A percentile compares a stretch with the other conserved stretches of the same genome.
Evolutionary conservation across 1,284 basidiomycete species (phyloP).

Genomic region (Porodaedalea pini): DNA sequence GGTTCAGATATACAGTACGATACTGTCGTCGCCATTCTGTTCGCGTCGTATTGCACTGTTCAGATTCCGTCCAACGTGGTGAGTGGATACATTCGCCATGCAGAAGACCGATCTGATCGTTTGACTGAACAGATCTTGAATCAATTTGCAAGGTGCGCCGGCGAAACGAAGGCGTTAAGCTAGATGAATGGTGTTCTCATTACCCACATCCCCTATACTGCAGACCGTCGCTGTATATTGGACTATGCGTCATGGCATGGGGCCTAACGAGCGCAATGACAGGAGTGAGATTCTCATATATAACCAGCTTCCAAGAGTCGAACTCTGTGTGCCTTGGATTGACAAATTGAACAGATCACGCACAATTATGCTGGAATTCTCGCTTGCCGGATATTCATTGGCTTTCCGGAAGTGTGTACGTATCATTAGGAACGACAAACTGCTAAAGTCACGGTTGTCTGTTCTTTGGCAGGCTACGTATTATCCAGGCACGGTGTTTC

Average conservation of each 20-base stretch:
- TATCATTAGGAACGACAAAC: neutral
- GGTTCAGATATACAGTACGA: constrained; percentile 14
- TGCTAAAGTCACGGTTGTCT: neutral
- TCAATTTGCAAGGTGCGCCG: constrained; percentile 43
- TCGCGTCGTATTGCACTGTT: constrained; percentile 8
- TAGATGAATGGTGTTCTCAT: neutral
- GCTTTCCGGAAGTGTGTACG: constrained; percentile 22
- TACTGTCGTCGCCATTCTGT: constrained; percentile 14
- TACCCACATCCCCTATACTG: too few relatives aligned
- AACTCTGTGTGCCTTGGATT: too few relatives aligned
- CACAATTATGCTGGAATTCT: constrained; percentile 26
- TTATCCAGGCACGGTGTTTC: constrained; percentile 23
- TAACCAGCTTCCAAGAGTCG: too few relatives aligned
- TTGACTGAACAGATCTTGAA: constrained; percentile 42
- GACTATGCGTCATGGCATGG: constrained; percentile 26
- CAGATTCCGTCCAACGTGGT: constrained; percentile 20
- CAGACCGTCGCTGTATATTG: constrained; percentile 26
- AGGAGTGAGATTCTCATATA: too few relatives aligned
- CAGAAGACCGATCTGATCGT: neutral
- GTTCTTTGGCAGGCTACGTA: constrained; percentile 21
- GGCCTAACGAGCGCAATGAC: constrained; percentile 26
- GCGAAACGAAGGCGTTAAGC: too few relatives aligned
- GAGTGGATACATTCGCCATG: constrained; percentile 9
- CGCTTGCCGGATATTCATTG: constrained; percentile 26
- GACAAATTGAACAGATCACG: constrained; percentile 16